Evolutionary conservation across 257 asterid species (phyloP), one percentile per base, ranked within the genome.

Genomic region (Solanum chiquidenum): DNA sequence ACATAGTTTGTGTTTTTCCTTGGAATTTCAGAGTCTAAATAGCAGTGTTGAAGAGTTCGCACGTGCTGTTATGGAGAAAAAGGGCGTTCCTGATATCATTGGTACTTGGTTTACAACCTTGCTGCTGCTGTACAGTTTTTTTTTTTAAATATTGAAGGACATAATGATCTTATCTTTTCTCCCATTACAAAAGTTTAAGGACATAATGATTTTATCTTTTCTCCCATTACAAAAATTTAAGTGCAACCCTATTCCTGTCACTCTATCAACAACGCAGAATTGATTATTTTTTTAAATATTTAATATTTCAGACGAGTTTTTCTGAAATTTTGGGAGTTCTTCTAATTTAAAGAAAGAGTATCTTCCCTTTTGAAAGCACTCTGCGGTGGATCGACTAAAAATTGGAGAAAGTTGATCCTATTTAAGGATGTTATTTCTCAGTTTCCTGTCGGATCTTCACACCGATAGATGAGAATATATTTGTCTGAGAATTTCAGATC

Each of bases 31-130:
- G 99, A 94, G 93, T 71, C 91, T 95, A 29, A 88, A 95, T 89
- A 90, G 93, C 89, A 94, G 98, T 29, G 98, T 97, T n/a, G 94
- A 92, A 92, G 96, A 93, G 86, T 86, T 95, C 69, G 98, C 98
- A 8, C 95, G 95, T 58, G 90, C 91, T 1, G 91, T 95, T 40
- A 90, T 91, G 91, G 99, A 94, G 85, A 97, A 94, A 92, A 97
- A 95, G 90, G 88, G 86, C 18, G 71, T 95, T 91, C 99, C 99
- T 88, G 98, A 97, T 91, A 95, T 96, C 66, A 90, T 96, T 89
- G 99, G 99, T 94, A 88, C 37, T 74, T 89, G 52, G 38, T 42
- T 69, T 68, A 44, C 52, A 44, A 29, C 66, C 85, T 80, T 80
- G 85, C 85, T 80, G 68, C 64, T 46, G 68, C 68, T 44, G 40